Evolutionary conservation across 371 early-diverging fungal species (phyloP).

Genomic region (Dentiscutata heterogama): DNA sequence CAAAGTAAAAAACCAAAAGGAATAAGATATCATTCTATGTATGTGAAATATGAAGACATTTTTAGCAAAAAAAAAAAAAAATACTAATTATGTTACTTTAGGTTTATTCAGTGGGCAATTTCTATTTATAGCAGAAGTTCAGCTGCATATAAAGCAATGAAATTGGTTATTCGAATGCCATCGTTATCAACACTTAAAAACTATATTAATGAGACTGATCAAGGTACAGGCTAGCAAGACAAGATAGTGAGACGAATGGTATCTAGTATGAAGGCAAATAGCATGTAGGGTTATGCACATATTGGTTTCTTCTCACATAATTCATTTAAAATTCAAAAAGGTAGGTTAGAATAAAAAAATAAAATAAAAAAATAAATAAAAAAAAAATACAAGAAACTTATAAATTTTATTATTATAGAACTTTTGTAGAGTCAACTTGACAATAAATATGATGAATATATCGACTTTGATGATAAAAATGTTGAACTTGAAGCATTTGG

Average conservation of each 20-base stretch:
- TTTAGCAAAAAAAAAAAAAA: background rate
- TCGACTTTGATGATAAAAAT: constrained; percentile 2
- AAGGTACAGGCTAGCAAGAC: background rate
- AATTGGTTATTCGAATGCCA: background rate
- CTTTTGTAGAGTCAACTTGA: background rate
- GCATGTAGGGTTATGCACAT: background rate
- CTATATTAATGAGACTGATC: background rate
- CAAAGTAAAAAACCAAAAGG: constrained; percentile 8
- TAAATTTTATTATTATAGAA: background rate
- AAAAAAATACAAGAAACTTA: background rate
- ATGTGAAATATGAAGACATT: background rate
- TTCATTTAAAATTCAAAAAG: constrained; percentile 35
- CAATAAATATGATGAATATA: constrained; percentile 5
- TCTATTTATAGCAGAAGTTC: constrained; percentile 9
- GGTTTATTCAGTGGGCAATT: constrained; percentile 24
- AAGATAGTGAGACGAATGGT: background rate
- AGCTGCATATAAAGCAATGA: background rate
- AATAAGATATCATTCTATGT: constrained; percentile 12
- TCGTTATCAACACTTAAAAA: background rate
- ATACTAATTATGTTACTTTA: background rate
- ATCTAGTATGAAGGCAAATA: background rate
- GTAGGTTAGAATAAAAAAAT: background rate
- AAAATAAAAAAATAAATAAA: background rate
- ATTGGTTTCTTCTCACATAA: background rate
- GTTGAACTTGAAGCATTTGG: constrained; percentile 7